Base-by-base conservation (phyloP, 495 filamentous ascomycete species). In the Neurospora sublineolata region DNA sequence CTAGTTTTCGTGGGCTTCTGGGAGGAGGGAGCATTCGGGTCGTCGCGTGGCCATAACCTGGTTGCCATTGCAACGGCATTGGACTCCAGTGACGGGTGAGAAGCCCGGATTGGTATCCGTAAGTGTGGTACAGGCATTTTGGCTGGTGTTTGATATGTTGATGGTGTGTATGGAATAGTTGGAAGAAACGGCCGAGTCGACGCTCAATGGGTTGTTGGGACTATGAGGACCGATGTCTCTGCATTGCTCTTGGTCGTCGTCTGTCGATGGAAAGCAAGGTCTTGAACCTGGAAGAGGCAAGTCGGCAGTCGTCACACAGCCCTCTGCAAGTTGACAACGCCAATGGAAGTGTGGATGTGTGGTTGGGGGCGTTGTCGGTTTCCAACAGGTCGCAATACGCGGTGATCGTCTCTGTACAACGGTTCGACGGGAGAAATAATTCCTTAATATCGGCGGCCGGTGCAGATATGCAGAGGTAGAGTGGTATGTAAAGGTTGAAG, bases 181-280 rank as follows among this genome's bases (percentile, higher is more conserved):
- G 27, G 27, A 70, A 41, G 52, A 73, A 27, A 37, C 37, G 23
- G 69, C 27, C 30, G 69, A 2, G 42, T 20, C 33, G 23, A 46
- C 67, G 42, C 52, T 75, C 46, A 71, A 68, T 73, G 69, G 73
- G 44, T 67, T 46, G 44, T 67, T 46, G 20, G 14, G n/a, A 70
- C 75, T 75, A 75, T 68, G 75, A 70, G 70, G 67, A 39, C 67
- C 75, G 68, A 75, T 37, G 69, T 68, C 14, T 67, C 70, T 70
- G 73, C 75, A 76, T 76, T 72, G 69, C 75, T 73, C 69, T 74
- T 41, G 27, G 52, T 64, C 27, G 52, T 64, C 52, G 27, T 70
- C 30, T 44, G 33, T 10, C 1, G 42, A 33, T 70, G 38, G 27
- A 30, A 46, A 20, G 41, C 69, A 33, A 36, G 27, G 37, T 58